A percentile compares a stretch with the other conserved stretches of the same genome.
phyloP scores from a whole-genome alignment of 225 moss, liverwort and hornwort genomes.

The Polytrichum commune region DNA sequence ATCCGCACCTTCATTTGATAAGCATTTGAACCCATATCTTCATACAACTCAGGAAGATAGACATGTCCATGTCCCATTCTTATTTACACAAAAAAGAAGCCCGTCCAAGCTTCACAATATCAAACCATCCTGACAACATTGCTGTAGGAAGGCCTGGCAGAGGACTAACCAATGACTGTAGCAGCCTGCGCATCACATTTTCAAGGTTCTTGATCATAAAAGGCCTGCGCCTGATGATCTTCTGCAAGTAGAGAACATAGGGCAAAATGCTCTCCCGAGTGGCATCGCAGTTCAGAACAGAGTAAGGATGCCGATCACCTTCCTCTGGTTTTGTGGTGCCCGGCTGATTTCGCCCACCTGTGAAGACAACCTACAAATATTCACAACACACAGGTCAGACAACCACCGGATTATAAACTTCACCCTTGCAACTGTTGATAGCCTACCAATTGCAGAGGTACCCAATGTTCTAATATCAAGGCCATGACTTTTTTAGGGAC shows the following conservation, averaged over 20 bases:
- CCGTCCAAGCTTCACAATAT: too few species aligned
- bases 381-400: not conserved
- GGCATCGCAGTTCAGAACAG: constrained; percentile 84
- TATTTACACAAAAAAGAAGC: too few species aligned
- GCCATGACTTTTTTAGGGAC: too few species aligned
- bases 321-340: constrained; percentile 99
- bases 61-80: too few species aligned
- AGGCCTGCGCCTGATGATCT: constrained; percentile 92
- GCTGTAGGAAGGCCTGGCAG: constrained; percentile 28
- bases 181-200: constrained; percentile 96
- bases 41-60: too few species aligned
- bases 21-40: too few species aligned
- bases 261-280: constrained; percentile 87
- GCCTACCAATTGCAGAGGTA: not conserved
- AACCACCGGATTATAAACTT: not conserved
- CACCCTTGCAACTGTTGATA: not conserved
- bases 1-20: too few species aligned
- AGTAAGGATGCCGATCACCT: constrained; percentile 91
- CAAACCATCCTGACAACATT: too few species aligned
- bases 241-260: constrained; percentile 87
- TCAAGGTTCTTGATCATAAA: constrained; percentile 98
- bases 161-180: constrained; percentile 77
- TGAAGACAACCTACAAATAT: constrained; percentile 77
- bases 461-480: too few species aligned
- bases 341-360: constrained; percentile 98